These are phyloP conservation scores for Auricularia sp. DNA, from an alignment of 768 basidiomycete species.

Conservation along the genomic window DNA sequence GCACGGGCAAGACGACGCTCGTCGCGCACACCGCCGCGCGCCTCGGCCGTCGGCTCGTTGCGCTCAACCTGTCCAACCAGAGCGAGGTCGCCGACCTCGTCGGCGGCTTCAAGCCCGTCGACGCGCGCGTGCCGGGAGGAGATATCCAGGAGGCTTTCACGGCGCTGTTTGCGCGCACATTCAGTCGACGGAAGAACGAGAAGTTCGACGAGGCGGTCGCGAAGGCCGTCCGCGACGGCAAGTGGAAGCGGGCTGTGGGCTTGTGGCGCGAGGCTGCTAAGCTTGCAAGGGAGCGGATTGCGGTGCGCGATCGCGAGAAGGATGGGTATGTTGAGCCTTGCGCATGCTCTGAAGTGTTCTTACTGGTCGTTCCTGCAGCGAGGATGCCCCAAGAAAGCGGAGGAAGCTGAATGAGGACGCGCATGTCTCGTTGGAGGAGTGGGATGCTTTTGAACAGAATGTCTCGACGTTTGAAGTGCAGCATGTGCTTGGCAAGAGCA, in stretches of 20 bases:
- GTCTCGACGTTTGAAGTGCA: slow-evolving; percentile 79
- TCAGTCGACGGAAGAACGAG: slow-evolving; percentile 82
- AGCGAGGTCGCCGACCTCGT: slow-evolving; percentile 90
- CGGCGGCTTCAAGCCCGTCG: slow-evolving; percentile 94
- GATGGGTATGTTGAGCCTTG: not conserved
- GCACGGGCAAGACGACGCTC: slow-evolving; percentile 95
- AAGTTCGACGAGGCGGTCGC: slow-evolving; percentile 73
- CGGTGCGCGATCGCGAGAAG: not conserved
- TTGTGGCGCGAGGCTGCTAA: slow-evolving; percentile 74
- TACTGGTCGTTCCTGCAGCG: slow-evolving; percentile 3
- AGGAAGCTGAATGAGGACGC: slow-evolving; percentile 46
- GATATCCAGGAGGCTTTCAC: slow-evolving; percentile 63
- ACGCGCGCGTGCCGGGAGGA: slow-evolving; percentile 68
- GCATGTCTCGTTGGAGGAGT: slow-evolving; percentile 39
- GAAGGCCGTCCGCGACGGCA: slow-evolving; percentile 70
- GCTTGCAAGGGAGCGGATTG: slow-evolving; percentile 57
- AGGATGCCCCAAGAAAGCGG: slow-evolving; percentile 50
- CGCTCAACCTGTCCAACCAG: slow-evolving; percentile 91
- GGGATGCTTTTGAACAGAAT: slow-evolving; percentile 57
- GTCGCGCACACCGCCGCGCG: slow-evolving; percentile 78
- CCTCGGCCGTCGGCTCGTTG: slow-evolving; percentile 67
- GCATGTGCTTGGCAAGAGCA: slow-evolving; percentile 78
- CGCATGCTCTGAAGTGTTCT: not conserved
- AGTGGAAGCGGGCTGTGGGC: slow-evolving; percentile 75
- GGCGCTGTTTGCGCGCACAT: slow-evolving; percentile 73